Percentiles rank a stretch among this genome's conserved stretches.
Evolutionary conservation across 257 asterid genomes (phyloP).

Genomic region (Verbascum thapsus): DNA sequence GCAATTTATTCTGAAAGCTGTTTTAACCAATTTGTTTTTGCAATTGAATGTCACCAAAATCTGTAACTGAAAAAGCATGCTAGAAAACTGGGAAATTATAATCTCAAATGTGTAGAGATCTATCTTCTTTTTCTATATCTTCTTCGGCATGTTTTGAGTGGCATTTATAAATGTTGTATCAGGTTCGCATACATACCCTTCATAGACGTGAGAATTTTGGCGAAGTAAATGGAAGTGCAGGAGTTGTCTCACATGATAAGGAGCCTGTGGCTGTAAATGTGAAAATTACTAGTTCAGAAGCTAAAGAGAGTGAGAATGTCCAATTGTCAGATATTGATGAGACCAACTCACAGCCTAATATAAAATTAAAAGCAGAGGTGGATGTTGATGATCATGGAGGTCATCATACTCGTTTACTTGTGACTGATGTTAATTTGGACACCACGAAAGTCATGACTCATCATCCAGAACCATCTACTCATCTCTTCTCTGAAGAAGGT

Average conservation of each 20-base stretch:
- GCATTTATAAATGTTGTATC: slow-evolving; percentile 23
- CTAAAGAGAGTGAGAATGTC: slow-evolving; percentile 37
- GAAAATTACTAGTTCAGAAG: slow-evolving; percentile 32
- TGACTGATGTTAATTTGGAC: slow-evolving; percentile 40
- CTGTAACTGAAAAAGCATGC: too few species aligned
- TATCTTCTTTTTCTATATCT: slow-evolving; percentile 2
- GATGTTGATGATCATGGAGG: slow-evolving; percentile 37
- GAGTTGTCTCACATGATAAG: slow-evolving; percentile 41
- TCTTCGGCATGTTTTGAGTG: slow-evolving; percentile 5
- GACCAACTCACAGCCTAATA: slow-evolving; percentile 46
- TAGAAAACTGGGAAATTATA: background rate
- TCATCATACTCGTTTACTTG: slow-evolving; percentile 34
- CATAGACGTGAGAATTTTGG: slow-evolving; percentile 39
- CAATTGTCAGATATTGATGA: slow-evolving; percentile 43
- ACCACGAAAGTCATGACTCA: slow-evolving; percentile 36
- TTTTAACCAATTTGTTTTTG: background rate
- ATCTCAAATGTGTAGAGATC: background rate
- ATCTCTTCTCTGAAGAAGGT: slow-evolving; percentile 41
- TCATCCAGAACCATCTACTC: slow-evolving; percentile 40
- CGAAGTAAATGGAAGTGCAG: slow-evolving; percentile 38
- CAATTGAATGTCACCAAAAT: too few species aligned
- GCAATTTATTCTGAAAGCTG: background rate
- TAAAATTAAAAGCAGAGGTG: slow-evolving; percentile 47
- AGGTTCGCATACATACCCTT: slow-evolving; percentile 46
- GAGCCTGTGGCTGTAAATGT: slow-evolving; percentile 41